Evolutionary conservation across 1,284 basidiomycete species (phyloP), one percentile per base, ranked within the genome.

Genomic region (Cryptococcus sp.): DNA sequence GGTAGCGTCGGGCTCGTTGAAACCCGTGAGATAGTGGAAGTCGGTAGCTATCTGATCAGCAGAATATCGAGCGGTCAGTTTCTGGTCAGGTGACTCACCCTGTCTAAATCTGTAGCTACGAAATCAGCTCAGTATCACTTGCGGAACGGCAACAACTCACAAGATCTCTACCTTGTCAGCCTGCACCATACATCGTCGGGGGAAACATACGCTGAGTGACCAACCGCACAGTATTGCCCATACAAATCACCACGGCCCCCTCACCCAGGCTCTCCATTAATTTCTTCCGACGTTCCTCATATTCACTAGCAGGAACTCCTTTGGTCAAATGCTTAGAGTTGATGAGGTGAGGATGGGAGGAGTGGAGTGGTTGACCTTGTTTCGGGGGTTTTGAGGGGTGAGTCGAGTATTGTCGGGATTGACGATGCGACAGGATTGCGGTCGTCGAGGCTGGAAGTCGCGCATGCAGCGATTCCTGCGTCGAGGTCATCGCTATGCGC

Each of bases 1-100:
- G 0, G 89, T 91, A 13, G 92, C 83, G 56, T 96, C 87, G 0
- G 92, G 89, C 72, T 98, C 94, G 56, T 92, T 84, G 66, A 96
- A 96, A 5, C 96, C 94, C 0, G 93, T 93, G 11, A 97, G 78
- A 69, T 97, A 97, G 85, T 85, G 89, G 70, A 94, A 91, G 74
- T 94, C 86, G 41, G 91, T 93, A 1, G 85, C 83, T 75, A 55
- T 34, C 23, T 11, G 9, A 19, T 11, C n/a, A 16, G 13, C 9
- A 19, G 21, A 37, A 50, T 16, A 44, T 43, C 28, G 11, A 46
- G 19, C 14, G 28, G 21, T 16, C 21, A 45, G 24, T 42, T 13
- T 3, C 16, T 11, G 22, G n/a, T 5, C n/a, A 9, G 14, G 5
- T 25, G 11, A 57, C 67, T 18, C 46, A 74, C 74, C 58, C 74